Base-by-base conservation (phyloP, 2,329 filamentous ascomycete genomes). In the Elsinoe ampelina region DNA sequence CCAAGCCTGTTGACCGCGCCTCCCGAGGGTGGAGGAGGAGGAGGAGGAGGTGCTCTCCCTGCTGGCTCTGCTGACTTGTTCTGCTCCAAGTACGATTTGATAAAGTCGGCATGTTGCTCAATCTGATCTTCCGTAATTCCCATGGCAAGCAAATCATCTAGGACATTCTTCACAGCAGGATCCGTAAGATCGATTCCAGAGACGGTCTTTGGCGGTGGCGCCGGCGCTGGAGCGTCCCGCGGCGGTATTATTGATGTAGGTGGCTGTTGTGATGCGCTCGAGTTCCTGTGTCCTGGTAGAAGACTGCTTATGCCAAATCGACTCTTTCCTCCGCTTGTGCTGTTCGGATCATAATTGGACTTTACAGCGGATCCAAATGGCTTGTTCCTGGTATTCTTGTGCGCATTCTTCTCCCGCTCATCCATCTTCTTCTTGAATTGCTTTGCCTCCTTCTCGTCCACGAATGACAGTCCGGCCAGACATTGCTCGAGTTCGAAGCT, bases 371-470 rank as follows among this genome's bases (percentile, higher is more conserved):
- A 75, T 5, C 75, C 73, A 65, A 95, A 95, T 0, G 87, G 85
- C 34, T 87, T 92, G 61, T 83, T 79, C 69, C 78, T 84, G 2
- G 91, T 96, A 61, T 85, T 84, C 75, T 95, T 95, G 74, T 86
- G 92, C 39, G 90, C 92, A 73, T 92, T 91, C 80, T 95, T 96
- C 74, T 97, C 91, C 62, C 91, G 81, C 68, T 96, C 91, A 64
- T 93, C 86, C 81, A 98, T 88, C 77, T 96, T 97, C 80, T 96
- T 95, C 72, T 91, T 85, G 75, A 98, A 97, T 58, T 89, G 87
- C 73, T 89, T 95, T 34, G 93, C 93, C 75, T 98, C 93, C 73
- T 96, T 97, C 76, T 97, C 93, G 71, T 97, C 93, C 60, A 86
- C 84, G 67, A 98, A 98, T 20, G 89, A 95, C 59, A 98, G 75